Conservation (phyloP, 2,329 filamentous ascomycete genomes). For the Fusarium algeriense region DNA sequence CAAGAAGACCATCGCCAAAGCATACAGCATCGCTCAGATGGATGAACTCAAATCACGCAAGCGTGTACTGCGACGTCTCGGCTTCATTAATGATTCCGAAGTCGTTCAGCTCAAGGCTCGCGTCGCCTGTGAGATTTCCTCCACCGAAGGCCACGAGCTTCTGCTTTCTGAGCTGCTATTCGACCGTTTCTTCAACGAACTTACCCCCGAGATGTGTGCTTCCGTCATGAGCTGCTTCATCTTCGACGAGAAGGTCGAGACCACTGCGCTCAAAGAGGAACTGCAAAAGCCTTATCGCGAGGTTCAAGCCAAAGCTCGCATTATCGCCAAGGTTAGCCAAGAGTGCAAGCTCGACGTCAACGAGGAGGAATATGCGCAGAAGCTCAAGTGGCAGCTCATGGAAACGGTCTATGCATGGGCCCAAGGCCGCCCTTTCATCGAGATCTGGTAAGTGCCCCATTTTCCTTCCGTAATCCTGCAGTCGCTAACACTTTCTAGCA, state of each 20-base stretch:
- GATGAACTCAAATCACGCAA: slow-evolving; percentile 97
- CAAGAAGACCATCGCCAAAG: slow-evolving; percentile 88
- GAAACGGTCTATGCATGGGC: slow-evolving; percentile 95
- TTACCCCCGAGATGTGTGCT: slow-evolving; percentile 88
- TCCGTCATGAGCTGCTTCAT: slow-evolving; percentile 93
- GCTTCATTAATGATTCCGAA: slow-evolving; percentile 95
- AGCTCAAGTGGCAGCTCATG: slow-evolving; percentile 96
- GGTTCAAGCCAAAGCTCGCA: slow-evolving; percentile 86
- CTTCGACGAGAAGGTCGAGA: slow-evolving; percentile 94
- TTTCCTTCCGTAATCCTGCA: slow-evolving; percentile 44
- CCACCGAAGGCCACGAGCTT: slow-evolving; percentile 88
- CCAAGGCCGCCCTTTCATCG: slow-evolving; percentile 87
- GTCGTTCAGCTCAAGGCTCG: slow-evolving; percentile 97
- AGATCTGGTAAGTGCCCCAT: slow-evolving; percentile 85
- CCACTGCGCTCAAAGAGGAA: slow-evolving; percentile 82
- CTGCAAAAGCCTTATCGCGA: slow-evolving; percentile 87
- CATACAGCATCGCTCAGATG: slow-evolving; percentile 89
- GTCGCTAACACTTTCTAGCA: slow-evolving; percentile 66
- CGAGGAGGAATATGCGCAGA: slow-evolving; percentile 91
- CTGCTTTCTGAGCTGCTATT: slow-evolving; percentile 94
- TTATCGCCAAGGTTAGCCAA: slow-evolving; percentile 91
- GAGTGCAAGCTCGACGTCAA: slow-evolving; percentile 96
- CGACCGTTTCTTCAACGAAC: slow-evolving; percentile 97
- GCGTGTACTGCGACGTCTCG: slow-evolving; percentile 90
- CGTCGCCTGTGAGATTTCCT: slow-evolving; percentile 97